These are phyloP conservation scores for Saccharomyces hybrid DNA, from an alignment of 1,139 yeast species.

Conservation along the genomic window DNA sequence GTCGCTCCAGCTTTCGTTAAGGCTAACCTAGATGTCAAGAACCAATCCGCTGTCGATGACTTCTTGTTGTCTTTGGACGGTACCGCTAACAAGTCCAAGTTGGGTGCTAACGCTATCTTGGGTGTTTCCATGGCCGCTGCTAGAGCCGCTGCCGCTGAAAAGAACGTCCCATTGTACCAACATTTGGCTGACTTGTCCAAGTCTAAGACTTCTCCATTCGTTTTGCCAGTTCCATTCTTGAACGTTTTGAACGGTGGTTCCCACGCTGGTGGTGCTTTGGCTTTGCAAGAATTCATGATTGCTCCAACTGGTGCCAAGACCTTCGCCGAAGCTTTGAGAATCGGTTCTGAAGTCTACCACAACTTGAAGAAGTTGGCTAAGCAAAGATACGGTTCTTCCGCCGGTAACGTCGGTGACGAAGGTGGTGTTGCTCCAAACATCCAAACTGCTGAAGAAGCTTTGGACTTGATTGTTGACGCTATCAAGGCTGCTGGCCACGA, in stretches of 20 bases:
- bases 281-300: conserved; percentile 98
- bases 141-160: conserved; percentile 91
- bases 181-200: conserved; percentile 71
- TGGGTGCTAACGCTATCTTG: conserved; percentile 92
- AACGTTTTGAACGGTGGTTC: conserved; percentile 98
- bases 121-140: conserved; percentile 93
- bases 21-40: conserved; percentile 64
- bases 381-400: conserved; percentile 90
- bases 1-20: conserved; percentile 82
- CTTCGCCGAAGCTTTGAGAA: conserved; percentile 89
- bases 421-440: conserved; percentile 99
- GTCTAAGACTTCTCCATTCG: conserved; percentile 57
- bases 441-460: conserved; percentile 86
- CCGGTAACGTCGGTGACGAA: conserved; percentile 99
- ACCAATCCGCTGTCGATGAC: conserved; percentile 74
- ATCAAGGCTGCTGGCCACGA: conserved; percentile 89
- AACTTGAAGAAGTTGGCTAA: conserved; percentile 81
- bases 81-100: conserved; percentile 86
- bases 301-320: conserved; percentile 83
- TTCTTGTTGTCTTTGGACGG: conserved; percentile 77
- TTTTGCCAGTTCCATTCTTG: conserved; percentile 93
- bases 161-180: conserved; percentile 76
- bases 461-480: conserved; percentile 81
- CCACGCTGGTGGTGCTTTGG: conserved; percentile 98
- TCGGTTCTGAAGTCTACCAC: conserved; percentile 96